Conservation (phyloP, 164 flowering plant species). For the Echeveria elegans region DNA sequence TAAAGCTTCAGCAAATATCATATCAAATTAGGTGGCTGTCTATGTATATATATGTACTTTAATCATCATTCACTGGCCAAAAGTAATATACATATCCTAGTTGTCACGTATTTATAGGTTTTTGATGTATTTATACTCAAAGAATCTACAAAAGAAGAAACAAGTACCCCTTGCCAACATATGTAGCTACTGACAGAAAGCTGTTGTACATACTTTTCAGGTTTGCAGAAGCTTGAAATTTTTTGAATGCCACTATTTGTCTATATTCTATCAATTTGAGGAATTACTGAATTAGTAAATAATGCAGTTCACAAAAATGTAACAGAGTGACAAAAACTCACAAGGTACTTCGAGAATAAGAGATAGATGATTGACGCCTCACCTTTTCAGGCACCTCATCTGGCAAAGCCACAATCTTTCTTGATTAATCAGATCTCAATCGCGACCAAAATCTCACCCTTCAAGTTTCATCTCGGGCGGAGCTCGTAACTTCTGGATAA, state of each 20-base stretch:
- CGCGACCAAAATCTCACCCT: no score
- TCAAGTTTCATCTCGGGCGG: no score
- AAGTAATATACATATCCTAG: background rate
- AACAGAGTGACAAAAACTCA: no score
- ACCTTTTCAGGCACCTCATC: background rate
- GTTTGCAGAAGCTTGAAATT: no score
- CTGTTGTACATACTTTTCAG: background rate
- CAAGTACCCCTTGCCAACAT: background rate
- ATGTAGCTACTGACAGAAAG: background rate
- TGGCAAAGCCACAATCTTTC: background rate
- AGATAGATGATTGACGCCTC: no score
- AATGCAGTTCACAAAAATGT: no score
- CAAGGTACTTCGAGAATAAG: no score
- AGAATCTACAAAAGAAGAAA: background rate
- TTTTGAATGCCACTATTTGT: no score
- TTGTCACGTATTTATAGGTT: background rate
- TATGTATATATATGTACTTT: background rate
- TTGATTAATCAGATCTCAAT: background rate
- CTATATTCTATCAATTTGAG: no score
- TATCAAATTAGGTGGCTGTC: background rate
- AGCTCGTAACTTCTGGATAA: no score
- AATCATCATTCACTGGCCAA: conserved; percentile 1
- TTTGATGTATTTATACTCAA: conserved; percentile 3
- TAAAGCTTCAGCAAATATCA: conserved; percentile 6
- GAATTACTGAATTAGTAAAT: no score